Conservation (phyloP, 768 basidiomycete genomes). For the Hortiboletus campestris region DNA sequence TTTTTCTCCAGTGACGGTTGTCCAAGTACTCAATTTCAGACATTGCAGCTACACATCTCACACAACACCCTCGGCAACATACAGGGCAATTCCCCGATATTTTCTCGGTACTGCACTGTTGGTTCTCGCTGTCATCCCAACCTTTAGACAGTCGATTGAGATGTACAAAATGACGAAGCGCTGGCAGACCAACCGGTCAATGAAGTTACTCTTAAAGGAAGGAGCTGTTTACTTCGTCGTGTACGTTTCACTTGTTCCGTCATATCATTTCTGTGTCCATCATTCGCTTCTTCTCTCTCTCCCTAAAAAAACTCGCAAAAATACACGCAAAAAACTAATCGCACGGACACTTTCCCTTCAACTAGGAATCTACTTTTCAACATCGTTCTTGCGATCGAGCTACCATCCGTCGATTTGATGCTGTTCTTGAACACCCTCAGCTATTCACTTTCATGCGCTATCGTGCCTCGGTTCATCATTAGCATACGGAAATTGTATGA, state of each 20-base stretch:
- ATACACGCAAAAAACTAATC: neutral
- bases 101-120: constrained; percentile 1
- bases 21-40: neutral
- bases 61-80: neutral
- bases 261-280: neutral
- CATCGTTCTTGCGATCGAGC: neutral
- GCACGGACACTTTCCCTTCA: neutral
- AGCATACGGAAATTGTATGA: constrained; percentile 9
- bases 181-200: constrained; percentile 4
- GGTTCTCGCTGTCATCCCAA: neutral
- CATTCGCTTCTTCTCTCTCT: neutral
- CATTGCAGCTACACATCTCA: neutral
- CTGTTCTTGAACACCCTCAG: neutral
- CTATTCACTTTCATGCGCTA: neutral
- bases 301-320: neutral
- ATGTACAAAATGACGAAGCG: constrained; percentile 8
- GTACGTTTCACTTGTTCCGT: neutral
- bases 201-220: constrained; percentile 8
- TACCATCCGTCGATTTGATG: neutral
- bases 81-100: constrained; percentile 6
- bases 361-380: constrained; percentile 9
- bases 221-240: constrained; percentile 11
- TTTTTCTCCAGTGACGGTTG: neutral
- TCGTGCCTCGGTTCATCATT: constrained; percentile 18
- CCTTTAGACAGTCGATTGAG: neutral